Evolutionary conservation across 345 rosid species (phyloP).

Genomic region (Iberis pinnata): DNA sequence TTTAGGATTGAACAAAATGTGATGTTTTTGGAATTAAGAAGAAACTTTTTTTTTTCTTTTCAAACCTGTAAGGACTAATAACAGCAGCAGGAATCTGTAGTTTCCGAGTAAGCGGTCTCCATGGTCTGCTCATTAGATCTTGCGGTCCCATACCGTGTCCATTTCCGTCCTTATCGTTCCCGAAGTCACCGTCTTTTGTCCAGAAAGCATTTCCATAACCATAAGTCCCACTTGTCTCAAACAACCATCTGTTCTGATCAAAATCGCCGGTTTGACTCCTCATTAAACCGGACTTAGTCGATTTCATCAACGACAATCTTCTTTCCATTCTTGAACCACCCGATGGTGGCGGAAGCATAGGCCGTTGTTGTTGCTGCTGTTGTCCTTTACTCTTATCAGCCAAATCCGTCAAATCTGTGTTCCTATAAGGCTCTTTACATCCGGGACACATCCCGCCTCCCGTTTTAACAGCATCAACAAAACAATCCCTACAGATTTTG

Average conservation of each 20-base stretch:
- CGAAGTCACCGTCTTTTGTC: conserved; percentile 80
- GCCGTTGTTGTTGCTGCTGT: conserved; percentile 31
- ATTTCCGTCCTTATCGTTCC: conserved; percentile 53
- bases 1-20: not conserved
- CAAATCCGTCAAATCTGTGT: conserved; percentile 64
- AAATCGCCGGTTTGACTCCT: conserved; percentile 97
- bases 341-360: conserved; percentile 75
- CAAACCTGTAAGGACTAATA: conserved; percentile 95
- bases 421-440: conserved; percentile 82
- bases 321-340: conserved; percentile 82
- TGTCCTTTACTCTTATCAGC: conserved; percentile 47
- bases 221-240: conserved; percentile 93
- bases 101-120: conserved; percentile 96
- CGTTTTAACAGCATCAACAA: conserved; percentile 75
- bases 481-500: conserved; percentile 89
- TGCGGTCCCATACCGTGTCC: conserved; percentile 57
- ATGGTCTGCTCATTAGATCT: conserved; percentile 85
- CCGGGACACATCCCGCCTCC: conserved; percentile 87
- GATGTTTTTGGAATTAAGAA: not conserved
- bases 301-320: conserved; percentile 88
- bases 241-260: conserved; percentile 94
- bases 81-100: conserved; percentile 88
- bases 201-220: conserved; percentile 98
- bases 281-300: conserved; percentile 69
- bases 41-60: conserved; percentile 4